Conservation (phyloP, 2,329 filamentous ascomycete species). For the Cladosporium sp. region DNA sequence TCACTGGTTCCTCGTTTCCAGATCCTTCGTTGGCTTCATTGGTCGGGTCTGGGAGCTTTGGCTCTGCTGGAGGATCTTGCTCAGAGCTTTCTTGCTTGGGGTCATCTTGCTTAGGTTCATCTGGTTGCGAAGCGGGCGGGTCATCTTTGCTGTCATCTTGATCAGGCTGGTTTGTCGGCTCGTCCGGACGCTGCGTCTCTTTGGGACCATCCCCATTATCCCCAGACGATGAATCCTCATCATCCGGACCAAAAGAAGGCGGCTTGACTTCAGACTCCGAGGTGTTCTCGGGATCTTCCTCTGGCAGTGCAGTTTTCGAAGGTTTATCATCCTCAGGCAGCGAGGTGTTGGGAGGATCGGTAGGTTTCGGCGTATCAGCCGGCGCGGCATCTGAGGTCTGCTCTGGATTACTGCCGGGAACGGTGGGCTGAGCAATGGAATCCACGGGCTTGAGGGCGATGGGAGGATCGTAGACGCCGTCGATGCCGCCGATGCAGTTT, state of each 20-base stretch:
- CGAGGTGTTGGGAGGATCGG: background rate
- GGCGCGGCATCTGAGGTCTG: background rate
- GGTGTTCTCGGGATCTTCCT: background rate
- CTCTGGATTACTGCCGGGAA: background rate
- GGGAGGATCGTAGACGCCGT: slow-evolving; percentile 10
- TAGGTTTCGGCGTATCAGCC: background rate
- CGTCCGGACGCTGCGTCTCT: background rate
- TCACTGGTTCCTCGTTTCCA: background rate
- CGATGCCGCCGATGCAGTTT: background rate
- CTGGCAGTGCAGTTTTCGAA: background rate
- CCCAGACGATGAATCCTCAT: background rate
- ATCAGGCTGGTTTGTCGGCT: background rate
- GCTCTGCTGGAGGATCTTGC: background rate
- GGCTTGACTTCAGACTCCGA: background rate
- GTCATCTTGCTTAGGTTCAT: background rate
- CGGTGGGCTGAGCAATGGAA: slow-evolving; percentile 2
- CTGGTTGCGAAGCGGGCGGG: background rate
- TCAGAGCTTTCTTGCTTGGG: background rate
- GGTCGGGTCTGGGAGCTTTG: background rate
- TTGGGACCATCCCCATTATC: background rate
- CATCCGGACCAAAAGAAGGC: background rate
- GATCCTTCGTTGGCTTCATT: too few species aligned
- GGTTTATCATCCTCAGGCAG: background rate
- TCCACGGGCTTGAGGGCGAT: background rate
- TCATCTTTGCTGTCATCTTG: background rate